phyloP scores from a whole-genome alignment of 805 yeast genomes.

The Candida incommunis region DNA sequence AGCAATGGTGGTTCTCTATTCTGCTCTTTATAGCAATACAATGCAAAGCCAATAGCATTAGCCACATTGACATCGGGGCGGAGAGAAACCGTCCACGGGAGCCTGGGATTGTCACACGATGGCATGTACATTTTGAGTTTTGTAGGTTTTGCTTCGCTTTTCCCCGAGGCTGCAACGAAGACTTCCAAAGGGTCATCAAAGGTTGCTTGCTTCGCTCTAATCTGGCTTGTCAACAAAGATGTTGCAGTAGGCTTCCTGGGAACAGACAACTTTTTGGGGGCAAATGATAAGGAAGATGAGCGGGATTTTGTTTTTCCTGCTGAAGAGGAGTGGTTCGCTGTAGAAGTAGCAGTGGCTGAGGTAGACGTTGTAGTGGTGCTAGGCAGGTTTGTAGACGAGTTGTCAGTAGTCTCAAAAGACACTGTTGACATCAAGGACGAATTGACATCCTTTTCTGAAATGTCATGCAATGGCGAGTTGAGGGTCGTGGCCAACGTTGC shows the following conservation, averaged over 20 bases:
- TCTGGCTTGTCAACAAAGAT: slow-evolving; percentile 15
- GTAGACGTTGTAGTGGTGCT: no score
- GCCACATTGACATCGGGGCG: slow-evolving; percentile 30
- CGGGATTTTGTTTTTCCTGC: not conserved
- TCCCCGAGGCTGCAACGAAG: slow-evolving; percentile 22
- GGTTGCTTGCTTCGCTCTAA: slow-evolving; percentile 16
- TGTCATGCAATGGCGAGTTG: not conserved
- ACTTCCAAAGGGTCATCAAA: slow-evolving; percentile 22
- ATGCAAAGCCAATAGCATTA: slow-evolving; percentile 40
- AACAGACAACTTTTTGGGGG: slow-evolving; percentile 1
- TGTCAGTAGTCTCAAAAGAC: not conserved
- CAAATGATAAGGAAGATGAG: not conserved
- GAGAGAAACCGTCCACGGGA: slow-evolving; percentile 21
- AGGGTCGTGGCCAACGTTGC: not conserved
- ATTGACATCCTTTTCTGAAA: not conserved
- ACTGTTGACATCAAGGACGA: not conserved
- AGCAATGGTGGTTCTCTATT: slow-evolving; percentile 15
- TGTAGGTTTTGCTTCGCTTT: slow-evolving; percentile 19
- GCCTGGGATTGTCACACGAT: slow-evolving; percentile 14
- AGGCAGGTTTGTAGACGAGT: no score
- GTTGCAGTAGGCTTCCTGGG: slow-evolving; percentile 1
- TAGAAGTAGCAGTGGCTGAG: not conserved
- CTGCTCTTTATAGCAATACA: slow-evolving; percentile 22
- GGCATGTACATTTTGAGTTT: slow-evolving; percentile 23
- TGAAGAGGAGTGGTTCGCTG: not conserved